Base-by-base conservation (phyloP, 352 stramenopile genomes). In the Globisporangium carolinianum region DNA sequence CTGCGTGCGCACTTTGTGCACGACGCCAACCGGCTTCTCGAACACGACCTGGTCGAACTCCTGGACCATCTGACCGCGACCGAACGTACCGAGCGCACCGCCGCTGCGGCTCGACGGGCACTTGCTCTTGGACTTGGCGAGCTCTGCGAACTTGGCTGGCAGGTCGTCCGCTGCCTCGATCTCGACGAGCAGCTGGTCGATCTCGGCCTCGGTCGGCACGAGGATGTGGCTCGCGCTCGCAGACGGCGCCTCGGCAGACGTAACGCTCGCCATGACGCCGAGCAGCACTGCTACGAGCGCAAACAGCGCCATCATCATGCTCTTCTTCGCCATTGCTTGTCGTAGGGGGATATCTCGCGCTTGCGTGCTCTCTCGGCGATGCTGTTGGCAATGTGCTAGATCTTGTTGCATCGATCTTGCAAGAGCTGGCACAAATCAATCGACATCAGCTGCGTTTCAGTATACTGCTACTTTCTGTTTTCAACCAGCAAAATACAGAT, bases 21-120 rank as follows among this genome's bases (percentile, higher is more conserved):
- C 76, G 7, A 76, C 66, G 51, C 76, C 75, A 47, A 87, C 71
- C 12, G 65, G 53, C 52, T 79, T 70, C 50, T 93, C 73, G 55
- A 93, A 91, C 38, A 87, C 80, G n/a, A 93, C 77, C 53, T 70
- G 57, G 70, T 93, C 80, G 50, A 91, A 91, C 68, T 87, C 79
- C 2, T 63, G 57, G 55, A 91, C 79, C 83, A 91, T 93, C 45
- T 86, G 74, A 12, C 79, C 81, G 15, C 79, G 78, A 4, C 75
- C 69, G 53, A 93, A 93, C 6, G 58, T 79, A 38, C 83, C 83
- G 12, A 93, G 59, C 46, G 86, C 76, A 0, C 83, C 83, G 24
- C 80, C 80, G 35, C 79, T 85, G 37, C 70, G 63, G 37, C 67
- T 60, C 32, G 80, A 91, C 35, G 83, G 83, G 55, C 83, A 93